phyloP scores from a whole-genome alignment of 331 rosid genomes.

The Telfairia occidentalis region DNA sequence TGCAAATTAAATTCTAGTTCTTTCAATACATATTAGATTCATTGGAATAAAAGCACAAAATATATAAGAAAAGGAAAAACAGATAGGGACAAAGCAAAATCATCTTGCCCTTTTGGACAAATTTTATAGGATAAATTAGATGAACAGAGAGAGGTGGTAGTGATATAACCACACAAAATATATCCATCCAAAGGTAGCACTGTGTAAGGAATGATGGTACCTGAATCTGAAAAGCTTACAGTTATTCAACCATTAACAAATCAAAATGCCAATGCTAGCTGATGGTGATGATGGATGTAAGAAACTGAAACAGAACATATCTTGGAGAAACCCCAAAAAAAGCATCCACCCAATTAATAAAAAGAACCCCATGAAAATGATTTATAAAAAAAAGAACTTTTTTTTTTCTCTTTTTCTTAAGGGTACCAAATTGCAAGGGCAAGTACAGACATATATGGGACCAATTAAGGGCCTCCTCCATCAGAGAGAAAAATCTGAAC shows the following conservation, averaged over 20 bases:
- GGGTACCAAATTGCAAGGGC: not conserved
- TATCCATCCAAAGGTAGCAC: not conserved
- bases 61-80: too few species aligned
- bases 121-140: not conserved
- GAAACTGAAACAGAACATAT: not conserved
- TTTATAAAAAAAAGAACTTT: too few species aligned
- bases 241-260: not conserved
- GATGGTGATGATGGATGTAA: not conserved
- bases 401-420: not conserved
- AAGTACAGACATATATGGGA: constrained; percentile 4
- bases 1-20: not conserved
- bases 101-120: not conserved
- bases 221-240: not conserved
- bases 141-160: not conserved
- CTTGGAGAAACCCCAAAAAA: constrained; percentile 4
- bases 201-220: not conserved
- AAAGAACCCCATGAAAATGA: not conserved
- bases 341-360: not conserved
- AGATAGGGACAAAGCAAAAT: not conserved
- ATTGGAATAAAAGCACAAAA: too few species aligned
- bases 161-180: too few species aligned
- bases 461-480: not conserved
- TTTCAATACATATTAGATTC: too few species aligned
- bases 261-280: not conserved
- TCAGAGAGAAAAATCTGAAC: not conserved